phyloP scores from a whole-genome alignment of 345 rosid species.

The Euphorbia peplus region DNA sequence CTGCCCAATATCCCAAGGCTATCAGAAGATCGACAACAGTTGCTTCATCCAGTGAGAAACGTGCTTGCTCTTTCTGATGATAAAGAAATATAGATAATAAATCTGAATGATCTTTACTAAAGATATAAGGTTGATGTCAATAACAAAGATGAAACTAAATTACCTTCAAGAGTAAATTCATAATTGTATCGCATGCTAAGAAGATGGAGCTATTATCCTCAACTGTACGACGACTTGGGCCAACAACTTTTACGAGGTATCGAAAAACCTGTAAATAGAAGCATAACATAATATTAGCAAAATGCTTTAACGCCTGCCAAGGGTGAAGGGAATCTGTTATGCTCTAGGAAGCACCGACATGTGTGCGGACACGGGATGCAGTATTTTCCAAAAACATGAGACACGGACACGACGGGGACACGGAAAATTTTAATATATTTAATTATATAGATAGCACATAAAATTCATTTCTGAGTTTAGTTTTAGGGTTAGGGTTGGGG shows the following conservation, averaged over 20 bases:
- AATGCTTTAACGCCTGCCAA: neutral
- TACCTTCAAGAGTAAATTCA: constrained; percentile 89
- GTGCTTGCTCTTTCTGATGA: constrained; percentile 50
- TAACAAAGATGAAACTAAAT: constrained; percentile 15
- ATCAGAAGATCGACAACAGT: constrained; percentile 43
- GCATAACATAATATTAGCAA: neutral
- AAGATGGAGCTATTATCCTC: constrained; percentile 49
- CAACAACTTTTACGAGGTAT: constrained; percentile 60
- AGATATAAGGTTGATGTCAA: neutral
- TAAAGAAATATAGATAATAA: constrained; percentile 2
- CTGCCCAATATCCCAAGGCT: constrained; percentile 71
- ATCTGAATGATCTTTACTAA: no score
- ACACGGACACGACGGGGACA: no score
- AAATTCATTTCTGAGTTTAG: no score
- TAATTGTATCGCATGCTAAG: constrained; percentile 82
- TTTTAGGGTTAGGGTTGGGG: no score
- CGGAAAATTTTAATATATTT: no score
- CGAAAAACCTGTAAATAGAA: constrained; percentile 55
- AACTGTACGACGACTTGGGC: constrained; percentile 27
- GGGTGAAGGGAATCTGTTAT: neutral
- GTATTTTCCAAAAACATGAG: no score
- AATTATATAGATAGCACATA: no score
- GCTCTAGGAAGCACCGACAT: no score
- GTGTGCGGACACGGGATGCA: no score
- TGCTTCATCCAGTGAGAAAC: constrained; percentile 40